Evolutionary conservation across 2,329 filamentous ascomycete species (phyloP).

Genomic region (Colletotrichum sp.): DNA sequence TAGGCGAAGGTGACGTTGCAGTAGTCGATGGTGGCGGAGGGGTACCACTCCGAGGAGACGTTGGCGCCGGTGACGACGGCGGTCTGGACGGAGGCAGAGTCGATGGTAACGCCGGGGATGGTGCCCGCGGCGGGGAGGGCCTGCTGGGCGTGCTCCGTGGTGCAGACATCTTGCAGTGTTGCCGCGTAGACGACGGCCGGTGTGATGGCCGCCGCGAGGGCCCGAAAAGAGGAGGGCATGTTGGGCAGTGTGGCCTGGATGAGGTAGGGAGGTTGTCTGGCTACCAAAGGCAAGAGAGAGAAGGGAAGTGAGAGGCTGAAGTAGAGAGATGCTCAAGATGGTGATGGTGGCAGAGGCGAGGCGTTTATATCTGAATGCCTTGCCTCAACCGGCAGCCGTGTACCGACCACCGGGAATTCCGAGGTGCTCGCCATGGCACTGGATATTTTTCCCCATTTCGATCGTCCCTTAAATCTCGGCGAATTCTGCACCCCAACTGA

Average conservation of each 20-base stretch:
- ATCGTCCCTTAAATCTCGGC: not conserved
- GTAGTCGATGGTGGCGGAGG: constrained; percentile 39
- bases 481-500: not conserved
- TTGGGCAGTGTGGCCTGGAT: not conserved
- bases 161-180: constrained; percentile 26
- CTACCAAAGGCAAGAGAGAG: not conserved
- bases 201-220: not conserved
- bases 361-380: not conserved
- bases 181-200: constrained; percentile 17
- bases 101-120: constrained; percentile 30
- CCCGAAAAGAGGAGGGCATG: not conserved
- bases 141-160: constrained; percentile 22
- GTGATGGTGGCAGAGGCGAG: not conserved
- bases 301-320: not conserved
- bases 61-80: constrained; percentile 36
- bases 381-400: not conserved
- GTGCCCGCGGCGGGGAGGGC: constrained; percentile 27
- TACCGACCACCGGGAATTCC: not conserved
- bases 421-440: not conserved
- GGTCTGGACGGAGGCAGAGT: constrained; percentile 30
- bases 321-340: not conserved
- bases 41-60: constrained; percentile 32
- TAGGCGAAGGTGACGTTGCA: constrained; percentile 54
- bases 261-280: not conserved
- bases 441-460: not conserved